Percentiles rank a stretch among this genome's conserved stretches.
Conservation (phyloP, 805 yeast genomes). For the Schwanniomyces pseudopolymorphus region DNA sequence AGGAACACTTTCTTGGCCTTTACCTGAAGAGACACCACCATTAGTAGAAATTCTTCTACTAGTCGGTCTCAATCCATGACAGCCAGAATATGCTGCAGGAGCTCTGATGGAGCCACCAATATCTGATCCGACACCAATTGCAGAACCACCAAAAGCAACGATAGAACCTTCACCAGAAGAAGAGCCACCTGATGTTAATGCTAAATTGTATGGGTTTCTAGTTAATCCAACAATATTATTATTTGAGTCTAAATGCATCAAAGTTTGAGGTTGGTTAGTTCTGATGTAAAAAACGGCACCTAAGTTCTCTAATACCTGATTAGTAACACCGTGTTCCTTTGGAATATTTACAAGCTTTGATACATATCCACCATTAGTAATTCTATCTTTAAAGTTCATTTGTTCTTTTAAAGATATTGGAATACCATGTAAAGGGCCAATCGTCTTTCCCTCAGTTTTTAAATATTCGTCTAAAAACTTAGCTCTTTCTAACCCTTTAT, state of each 20-base stretch:
- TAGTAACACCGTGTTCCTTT: slow-evolving; percentile 27
- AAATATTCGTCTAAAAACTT: slow-evolving; percentile 52
- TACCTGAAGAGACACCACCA: slow-evolving; percentile 55
- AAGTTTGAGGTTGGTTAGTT: slow-evolving; percentile 44
- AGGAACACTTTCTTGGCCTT: slow-evolving; percentile 65
- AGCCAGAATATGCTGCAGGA: slow-evolving; percentile 44
- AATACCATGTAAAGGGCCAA: slow-evolving; percentile 67
- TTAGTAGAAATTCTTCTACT: slow-evolving; percentile 30
- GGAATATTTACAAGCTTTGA: slow-evolving; percentile 31
- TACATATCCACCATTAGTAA: slow-evolving; percentile 42
- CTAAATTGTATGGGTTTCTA: slow-evolving; percentile 38
- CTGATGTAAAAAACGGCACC: slow-evolving; percentile 47
- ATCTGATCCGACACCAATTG: slow-evolving; percentile 42
- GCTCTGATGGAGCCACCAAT: slow-evolving; percentile 47
- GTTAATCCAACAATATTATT: slow-evolving; percentile 40
- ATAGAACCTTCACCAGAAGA: slow-evolving; percentile 46
- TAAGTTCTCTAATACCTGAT: slow-evolving; percentile 33
- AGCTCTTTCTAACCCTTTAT: slow-evolving; percentile 59
- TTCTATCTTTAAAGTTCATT: slow-evolving; percentile 30
- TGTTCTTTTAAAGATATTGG: slow-evolving; percentile 64
- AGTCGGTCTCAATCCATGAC: slow-evolving; percentile 44
- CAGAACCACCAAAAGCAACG: slow-evolving; percentile 41
- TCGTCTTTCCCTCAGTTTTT: slow-evolving; percentile 43
- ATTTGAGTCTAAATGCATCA: slow-evolving; percentile 44
- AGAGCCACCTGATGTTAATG: slow-evolving; percentile 43